Conservation (phyloP, 148 eudicot species). For the Fagopyrum esculentum region DNA sequence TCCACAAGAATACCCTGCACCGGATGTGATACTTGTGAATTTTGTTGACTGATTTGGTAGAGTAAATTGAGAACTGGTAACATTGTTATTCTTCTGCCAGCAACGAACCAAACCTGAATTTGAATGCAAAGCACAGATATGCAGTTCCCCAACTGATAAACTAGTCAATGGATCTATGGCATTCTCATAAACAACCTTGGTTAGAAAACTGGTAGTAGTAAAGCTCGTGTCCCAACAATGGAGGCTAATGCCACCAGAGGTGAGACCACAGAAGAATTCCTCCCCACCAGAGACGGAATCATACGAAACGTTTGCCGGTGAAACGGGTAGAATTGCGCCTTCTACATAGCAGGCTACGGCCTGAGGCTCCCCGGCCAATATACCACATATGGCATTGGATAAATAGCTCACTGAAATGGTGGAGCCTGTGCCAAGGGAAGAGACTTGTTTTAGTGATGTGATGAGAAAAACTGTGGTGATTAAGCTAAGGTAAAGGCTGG, state of each 20-base stretch:
- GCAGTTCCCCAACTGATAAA: constrained; percentile 28
- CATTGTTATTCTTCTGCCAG: constrained; percentile 25
- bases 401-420: constrained; percentile 32
- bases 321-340: constrained; percentile 19
- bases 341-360: constrained; percentile 33
- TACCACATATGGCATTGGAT: constrained; percentile 36
- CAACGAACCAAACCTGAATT: constrained; percentile 23
- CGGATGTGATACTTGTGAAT: constrained; percentile 36
- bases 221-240: constrained; percentile 39
- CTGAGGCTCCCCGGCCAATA: constrained; percentile 39
- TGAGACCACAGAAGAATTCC: constrained; percentile 37
- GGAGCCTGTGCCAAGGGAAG: constrained; percentile 34
- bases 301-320: constrained; percentile 28
- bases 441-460: constrained; percentile 17
- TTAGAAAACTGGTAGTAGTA: constrained; percentile 15
- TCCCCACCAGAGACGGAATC: constrained; percentile 42
- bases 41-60: constrained; percentile 9
- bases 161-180: constrained; percentile 19
- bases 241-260: constrained; percentile 33
- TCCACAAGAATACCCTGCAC: constrained; percentile 49
- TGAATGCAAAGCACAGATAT: constrained; percentile 38
- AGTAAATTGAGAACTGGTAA: neutral
- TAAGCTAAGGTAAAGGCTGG: constrained; percentile 1
- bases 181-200: constrained; percentile 23
- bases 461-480: constrained; percentile 11